Conservation (phyloP, 2,329 filamentous ascomycete genomes). For the Botrytis hyacinthi region DNA sequence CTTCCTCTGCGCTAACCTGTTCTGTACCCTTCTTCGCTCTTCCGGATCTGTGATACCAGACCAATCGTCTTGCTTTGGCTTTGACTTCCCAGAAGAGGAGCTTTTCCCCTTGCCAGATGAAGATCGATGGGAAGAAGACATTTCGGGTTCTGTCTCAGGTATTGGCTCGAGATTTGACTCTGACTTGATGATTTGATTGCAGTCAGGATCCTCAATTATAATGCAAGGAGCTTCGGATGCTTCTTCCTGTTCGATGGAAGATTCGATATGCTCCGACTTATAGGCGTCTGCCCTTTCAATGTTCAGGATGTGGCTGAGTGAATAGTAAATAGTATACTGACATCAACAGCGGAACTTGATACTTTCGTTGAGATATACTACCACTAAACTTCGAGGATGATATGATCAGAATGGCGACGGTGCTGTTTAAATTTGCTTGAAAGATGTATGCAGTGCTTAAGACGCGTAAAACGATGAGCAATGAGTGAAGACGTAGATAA, state of each 20-base stretch:
- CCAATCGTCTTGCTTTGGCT: conserved; percentile 60
- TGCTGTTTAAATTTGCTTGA: background rate
- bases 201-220: conserved; percentile 33
- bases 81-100: conserved; percentile 39
- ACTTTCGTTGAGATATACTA: background rate
- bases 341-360: conserved; percentile 31
- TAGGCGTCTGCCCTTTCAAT: conserved; percentile 28
- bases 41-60: conserved; percentile 66
- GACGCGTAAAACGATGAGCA: background rate
- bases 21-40: conserved; percentile 72
- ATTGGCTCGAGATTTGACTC: conserved; percentile 22
- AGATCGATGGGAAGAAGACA: conserved; percentile 37
- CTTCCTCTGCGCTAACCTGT: conserved; percentile 72
- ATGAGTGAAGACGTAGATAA: background rate
- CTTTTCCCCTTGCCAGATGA: conserved; percentile 32
- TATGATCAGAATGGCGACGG: background rate
- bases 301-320: conserved; percentile 23
- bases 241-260: conserved; percentile 22
- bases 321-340: conserved; percentile 21
- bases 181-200: conserved; percentile 26
- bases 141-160: conserved; percentile 35
- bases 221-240: conserved; percentile 28
- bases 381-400: background rate
- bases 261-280: conserved; percentile 27
- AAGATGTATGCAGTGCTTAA: background rate